These are phyloP conservation scores for Larix sibirica DNA, from an alignment of 83 land plant genomes.

Conservation along the genomic window DNA sequence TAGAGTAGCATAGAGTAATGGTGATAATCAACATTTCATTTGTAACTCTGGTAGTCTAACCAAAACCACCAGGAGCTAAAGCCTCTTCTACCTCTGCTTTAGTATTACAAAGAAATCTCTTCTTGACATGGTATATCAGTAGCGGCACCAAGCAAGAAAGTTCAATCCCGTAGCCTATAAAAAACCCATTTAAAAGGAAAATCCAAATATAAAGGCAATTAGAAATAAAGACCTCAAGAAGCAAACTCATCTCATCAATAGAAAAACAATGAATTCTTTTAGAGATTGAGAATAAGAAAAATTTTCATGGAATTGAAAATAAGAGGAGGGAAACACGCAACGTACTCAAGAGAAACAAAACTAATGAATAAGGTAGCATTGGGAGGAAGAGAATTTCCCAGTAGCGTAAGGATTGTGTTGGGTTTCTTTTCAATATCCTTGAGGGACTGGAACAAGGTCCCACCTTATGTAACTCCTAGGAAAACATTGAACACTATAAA, in stretches of 20 bases:
- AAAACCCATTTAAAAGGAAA: conserved; percentile 50
- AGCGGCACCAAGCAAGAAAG: conserved; percentile 81
- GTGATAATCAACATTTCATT: conserved; percentile 82
- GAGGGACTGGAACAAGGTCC: conserved; percentile 55
- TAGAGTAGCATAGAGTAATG: conserved; percentile 74
- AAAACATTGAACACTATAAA: conserved; percentile 87
- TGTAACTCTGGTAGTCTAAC: conserved; percentile 75
- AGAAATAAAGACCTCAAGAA: background rate
- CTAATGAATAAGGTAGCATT: conserved; percentile 84
- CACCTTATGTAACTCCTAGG: conserved; percentile 76
- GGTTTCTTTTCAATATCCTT: conserved; percentile 52
- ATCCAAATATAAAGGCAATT: background rate
- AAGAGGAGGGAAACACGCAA: background rate
- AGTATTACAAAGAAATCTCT: conserved; percentile 84
- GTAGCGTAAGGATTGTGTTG: conserved; percentile 24
- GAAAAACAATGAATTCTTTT: background rate
- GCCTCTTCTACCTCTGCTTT: conserved; percentile 81
- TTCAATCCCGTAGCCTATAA: conserved; percentile 88
- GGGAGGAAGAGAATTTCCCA: conserved; percentile 65
- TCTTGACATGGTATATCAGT: conserved; percentile 75
- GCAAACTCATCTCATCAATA: background rate
- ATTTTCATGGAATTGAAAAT: background rate
- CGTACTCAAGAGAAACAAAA: conserved; percentile 89
- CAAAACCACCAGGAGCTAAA: conserved; percentile 81
- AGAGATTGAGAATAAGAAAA: background rate